A percentile compares a stretch with the other conserved stretches of the same genome.
These are phyloP conservation scores for Stemphylium beticola DNA, from an alignment of 2,329 filamentous ascomycete species.

Conservation along the genomic window DNA sequence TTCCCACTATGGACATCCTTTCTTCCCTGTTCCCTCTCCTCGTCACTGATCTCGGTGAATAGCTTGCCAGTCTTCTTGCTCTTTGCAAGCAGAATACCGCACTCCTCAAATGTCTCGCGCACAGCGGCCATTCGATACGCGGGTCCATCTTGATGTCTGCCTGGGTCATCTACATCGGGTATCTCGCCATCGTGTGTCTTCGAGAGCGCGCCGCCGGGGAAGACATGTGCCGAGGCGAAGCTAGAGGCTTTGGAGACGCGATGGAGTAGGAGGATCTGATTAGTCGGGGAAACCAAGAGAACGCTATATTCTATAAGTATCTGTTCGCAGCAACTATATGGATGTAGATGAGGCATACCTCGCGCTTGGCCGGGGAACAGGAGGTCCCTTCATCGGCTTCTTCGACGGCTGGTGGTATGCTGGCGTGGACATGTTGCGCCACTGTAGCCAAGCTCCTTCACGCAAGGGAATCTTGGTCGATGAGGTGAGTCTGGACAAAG, in stretches of 20 bases:
- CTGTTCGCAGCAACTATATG: background rate
- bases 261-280: constrained; percentile 87
- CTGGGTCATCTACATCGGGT: constrained; percentile 57
- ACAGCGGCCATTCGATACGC: constrained; percentile 84
- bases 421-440: constrained; percentile 41
- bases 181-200: constrained; percentile 74
- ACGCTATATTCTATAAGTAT: constrained; percentile 61
- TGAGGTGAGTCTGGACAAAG: background rate
- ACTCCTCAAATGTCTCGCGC: constrained; percentile 93
- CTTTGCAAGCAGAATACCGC: constrained; percentile 79
- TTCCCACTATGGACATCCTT: constrained; percentile 71
- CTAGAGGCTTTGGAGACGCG: constrained; percentile 81
- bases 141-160: constrained; percentile 71
- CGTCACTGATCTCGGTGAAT: constrained; percentile 63
- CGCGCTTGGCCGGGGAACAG: constrained; percentile 67
- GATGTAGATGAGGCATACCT: constrained; percentile 53
- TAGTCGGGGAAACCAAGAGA: constrained; percentile 81
- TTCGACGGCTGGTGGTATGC: constrained; percentile 41
- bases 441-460: background rate
- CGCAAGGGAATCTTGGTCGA: too few species aligned
- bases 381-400: constrained; percentile 44
- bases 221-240: constrained; percentile 92
- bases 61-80: constrained; percentile 60
- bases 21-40: constrained; percentile 69
- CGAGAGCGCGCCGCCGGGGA: constrained; percentile 87